Percentiles rank a stretch among this genome's conserved stretches.
phyloP scores from a whole-genome alignment of 2,329 filamentous ascomycete species.

The Talaromyces sp. region DNA sequence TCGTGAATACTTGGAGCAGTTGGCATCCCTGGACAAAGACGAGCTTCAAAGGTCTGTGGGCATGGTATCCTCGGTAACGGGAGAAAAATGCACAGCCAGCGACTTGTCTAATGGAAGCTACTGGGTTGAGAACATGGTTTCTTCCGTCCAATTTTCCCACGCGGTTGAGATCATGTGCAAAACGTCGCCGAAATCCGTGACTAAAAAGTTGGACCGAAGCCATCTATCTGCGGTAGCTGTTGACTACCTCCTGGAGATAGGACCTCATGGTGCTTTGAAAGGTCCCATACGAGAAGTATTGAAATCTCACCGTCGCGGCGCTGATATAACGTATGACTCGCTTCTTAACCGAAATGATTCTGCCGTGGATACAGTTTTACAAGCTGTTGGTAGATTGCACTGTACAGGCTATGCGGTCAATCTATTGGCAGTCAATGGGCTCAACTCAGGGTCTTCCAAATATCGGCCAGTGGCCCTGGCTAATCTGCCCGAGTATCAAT shows the following conservation, averaged over 20 bases:
- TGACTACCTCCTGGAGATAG: constrained; percentile 31
- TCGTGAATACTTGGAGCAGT: neutral
- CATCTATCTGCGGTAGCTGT: neutral
- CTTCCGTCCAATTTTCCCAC: constrained; percentile 27
- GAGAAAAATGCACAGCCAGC: constrained; percentile 11
- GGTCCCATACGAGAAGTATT: constrained; percentile 4
- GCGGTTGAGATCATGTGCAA: constrained; percentile 20
- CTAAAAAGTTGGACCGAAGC: neutral
- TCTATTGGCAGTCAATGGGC: neutral
- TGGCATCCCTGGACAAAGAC: neutral
- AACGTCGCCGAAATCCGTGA: neutral
- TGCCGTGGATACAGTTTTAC: neutral
- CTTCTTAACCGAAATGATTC: neutral
- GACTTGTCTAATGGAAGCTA: constrained; percentile 17
- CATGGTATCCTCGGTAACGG: constrained; percentile 21
- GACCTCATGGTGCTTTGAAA: constrained; percentile 30
- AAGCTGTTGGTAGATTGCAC: neutral
- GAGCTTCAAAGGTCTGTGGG: neutral
- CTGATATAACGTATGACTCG: neutral
- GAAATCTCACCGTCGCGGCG: neutral
- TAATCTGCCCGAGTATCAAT: constrained; percentile 27
- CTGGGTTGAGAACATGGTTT: constrained; percentile 28
- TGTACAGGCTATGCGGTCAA: neutral
- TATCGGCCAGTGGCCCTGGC: neutral
- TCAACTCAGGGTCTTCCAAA: neutral